Evolutionary conservation across 345 rosid species (phyloP).

Genomic region (Litchi chinensis): DNA sequence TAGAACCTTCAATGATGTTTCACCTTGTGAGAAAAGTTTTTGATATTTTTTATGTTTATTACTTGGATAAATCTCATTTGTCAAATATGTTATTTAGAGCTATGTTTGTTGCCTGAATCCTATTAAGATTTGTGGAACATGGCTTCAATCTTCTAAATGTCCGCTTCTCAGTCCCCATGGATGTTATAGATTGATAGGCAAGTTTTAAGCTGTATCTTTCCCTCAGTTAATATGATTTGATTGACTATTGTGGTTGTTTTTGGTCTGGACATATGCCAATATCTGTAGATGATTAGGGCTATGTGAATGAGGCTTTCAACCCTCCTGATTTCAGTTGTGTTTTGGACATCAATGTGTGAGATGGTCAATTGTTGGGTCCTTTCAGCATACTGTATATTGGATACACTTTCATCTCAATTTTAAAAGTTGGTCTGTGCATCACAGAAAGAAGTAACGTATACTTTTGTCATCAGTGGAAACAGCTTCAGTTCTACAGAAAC

Average conservation of each 20-base stretch:
- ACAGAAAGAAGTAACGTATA: background rate
- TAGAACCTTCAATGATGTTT: slow-evolving; percentile 13
- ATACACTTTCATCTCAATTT: background rate
- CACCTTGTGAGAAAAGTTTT: background rate
- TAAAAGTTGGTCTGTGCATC: background rate
- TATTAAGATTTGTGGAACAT: background rate
- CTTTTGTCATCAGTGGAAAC: background rate
- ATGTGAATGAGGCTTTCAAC: background rate
- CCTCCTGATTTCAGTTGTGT: background rate
- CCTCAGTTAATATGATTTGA: background rate
- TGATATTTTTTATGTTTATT: background rate
- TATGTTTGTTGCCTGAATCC: slow-evolving; percentile 10
- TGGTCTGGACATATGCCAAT: background rate
- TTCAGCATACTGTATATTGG: background rate
- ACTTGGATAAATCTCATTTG: background rate
- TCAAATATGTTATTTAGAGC: background rate
- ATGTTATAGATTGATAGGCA: background rate
- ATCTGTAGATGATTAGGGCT: background rate
- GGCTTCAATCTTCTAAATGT: background rate
- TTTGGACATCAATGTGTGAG: background rate
- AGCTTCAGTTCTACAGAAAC: background rate
- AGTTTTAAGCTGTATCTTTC: background rate
- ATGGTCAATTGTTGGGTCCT: background rate
- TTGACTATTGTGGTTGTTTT: background rate
- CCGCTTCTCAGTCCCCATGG: background rate